A percentile compares a stretch with the other conserved stretches of the same genome.
Evolutionary conservation across 495 filamentous ascomycete genomes (phyloP).

Genomic region (Lindgomyces ingoldianus): DNA sequence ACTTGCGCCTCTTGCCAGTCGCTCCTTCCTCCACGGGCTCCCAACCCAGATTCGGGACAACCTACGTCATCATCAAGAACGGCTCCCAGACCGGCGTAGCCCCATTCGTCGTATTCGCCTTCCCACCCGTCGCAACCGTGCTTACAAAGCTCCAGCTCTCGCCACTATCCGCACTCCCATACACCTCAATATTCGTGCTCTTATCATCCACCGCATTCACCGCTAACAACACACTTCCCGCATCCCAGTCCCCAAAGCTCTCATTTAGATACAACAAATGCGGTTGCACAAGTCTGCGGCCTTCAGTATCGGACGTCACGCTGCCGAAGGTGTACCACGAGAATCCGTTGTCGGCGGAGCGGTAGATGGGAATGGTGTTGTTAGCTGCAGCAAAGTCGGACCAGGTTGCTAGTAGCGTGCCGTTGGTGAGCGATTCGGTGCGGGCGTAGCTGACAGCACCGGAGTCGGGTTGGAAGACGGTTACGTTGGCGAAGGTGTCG

Average conservation of each 20-base stretch:
- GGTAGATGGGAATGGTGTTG: slow-evolving; percentile 16
- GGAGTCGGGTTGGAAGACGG: slow-evolving; percentile 23
- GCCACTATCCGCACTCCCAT: slow-evolving; percentile 17
- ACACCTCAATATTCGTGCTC: slow-evolving; percentile 31
- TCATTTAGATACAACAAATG: slow-evolving; percentile 28
- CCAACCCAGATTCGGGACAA: neutral
- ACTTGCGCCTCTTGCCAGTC: slow-evolving; percentile 42
- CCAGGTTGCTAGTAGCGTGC: slow-evolving; percentile 21
- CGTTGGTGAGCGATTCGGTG: slow-evolving; percentile 19
- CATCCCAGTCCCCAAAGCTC: slow-evolving; percentile 19
- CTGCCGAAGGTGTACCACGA: slow-evolving; percentile 27
- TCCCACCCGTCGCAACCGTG: slow-evolving; percentile 62
- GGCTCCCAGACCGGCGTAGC: slow-evolving; percentile 71
- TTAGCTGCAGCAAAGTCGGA: neutral
- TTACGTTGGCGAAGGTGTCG: slow-evolving; percentile 26
- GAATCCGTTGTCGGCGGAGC: slow-evolving; percentile 16
- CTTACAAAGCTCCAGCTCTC: slow-evolving; percentile 64
- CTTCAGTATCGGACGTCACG: neutral
- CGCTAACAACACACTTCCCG: slow-evolving; percentile 17
- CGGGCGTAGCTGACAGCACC: slow-evolving; percentile 14
- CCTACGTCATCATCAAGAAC: slow-evolving; percentile 54
- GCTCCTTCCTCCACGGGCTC: neutral
- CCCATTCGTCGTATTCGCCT: slow-evolving; percentile 60
- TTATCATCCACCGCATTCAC: slow-evolving; percentile 26
- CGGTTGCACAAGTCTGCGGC: slow-evolving; percentile 19